Evolutionary conservation across 768 basidiomycete species (phyloP).

Genomic region (Hygrophorus pudorinus): DNA sequence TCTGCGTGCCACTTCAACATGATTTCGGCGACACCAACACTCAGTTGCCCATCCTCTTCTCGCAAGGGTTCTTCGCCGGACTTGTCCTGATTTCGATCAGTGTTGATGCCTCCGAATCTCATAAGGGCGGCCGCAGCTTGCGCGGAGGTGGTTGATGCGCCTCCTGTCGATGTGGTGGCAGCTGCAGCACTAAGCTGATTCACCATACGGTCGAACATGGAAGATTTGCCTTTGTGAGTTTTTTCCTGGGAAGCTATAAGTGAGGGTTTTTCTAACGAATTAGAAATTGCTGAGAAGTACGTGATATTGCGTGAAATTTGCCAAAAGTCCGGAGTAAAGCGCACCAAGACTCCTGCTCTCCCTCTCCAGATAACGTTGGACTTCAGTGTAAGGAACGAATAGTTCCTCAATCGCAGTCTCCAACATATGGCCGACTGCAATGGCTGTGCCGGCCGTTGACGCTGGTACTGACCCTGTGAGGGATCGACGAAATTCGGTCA

Average conservation of each 20-base stretch:
- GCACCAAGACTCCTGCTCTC: conserved; percentile 79
- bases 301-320: conserved; percentile 80
- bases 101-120: conserved; percentile 77
- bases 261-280: conserved; percentile 1
- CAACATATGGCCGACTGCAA: conserved; percentile 76
- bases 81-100: conserved; percentile 40
- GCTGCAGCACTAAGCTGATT: conserved; percentile 78
- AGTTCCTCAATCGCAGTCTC: conserved; percentile 94
- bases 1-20: conserved; percentile 99
- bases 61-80: conserved; percentile 56
- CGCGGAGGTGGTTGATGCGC: conserved; percentile 59
- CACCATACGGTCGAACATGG: conserved; percentile 86
- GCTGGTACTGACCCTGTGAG: conserved; percentile 36
- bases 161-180: conserved; percentile 48
- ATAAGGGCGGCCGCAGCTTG: conserved; percentile 84
- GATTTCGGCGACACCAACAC: conserved; percentile 68
- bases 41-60: conserved; percentile 78
- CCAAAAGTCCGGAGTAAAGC: conserved; percentile 65
- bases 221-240: conserved; percentile 59
- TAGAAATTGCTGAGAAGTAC: conserved; percentile 33
- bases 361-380: conserved; percentile 81
- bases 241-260: conserved; percentile 32
- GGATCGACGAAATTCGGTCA: conserved; percentile 48
- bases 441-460: conserved; percentile 35
- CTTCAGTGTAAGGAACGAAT: conserved; percentile 90